Evolutionary conservation across 192 early-diverging fungal genomes (phyloP), one percentile per base, ranked within the genome.

Genomic region (Borealophlyctis nickersoniae): DNA sequence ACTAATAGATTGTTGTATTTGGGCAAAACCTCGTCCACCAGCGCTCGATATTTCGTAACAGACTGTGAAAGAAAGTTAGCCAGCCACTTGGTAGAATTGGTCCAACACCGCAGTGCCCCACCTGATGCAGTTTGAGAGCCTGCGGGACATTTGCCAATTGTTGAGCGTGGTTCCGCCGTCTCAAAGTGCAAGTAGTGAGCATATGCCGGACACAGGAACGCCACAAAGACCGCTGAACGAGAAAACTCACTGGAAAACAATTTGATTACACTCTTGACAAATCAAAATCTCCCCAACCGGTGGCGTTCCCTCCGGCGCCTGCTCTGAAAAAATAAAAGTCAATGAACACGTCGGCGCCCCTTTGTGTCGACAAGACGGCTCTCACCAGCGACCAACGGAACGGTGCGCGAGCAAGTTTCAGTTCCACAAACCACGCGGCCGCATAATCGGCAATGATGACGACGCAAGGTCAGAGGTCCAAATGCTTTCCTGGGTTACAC

Each of bases 371-470:
- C n/a, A n/a, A 45, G 19, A 45, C 19, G 39, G 19, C 39, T 7
- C 39, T 45, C 19, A 45, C 32, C 9, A 2, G 57, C 53, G 19
- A 57, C 14, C 3, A 69, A 60, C 16, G 65, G 58, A n/a, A 67
- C 35, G 14, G 22, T 65, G 14, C 54, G 22, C 0, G 58, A 60
- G 48, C 76, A 77, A 3, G 65, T 67, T 1, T 52, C 55, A 16
- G 35, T 7, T 0, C 76, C 76, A 31, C 81, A 83, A 0, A 83
- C 67, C 16, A 83, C 69, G 5, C 70, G 52, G 2, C 81, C 81
- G 52, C 81, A 83, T 35, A 83, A 55, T 36, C 81, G 74, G 61
- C 81, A 83, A 53, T 83, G 81, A 56, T 83, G 81, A 27, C 74
- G 69, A 13, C 81, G 72, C 33, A 71, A 73, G 59, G 61, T 59